phyloP scores from a whole-genome alignment of 176 grass and related monocot genomes.

The Juncus effusus region DNA sequence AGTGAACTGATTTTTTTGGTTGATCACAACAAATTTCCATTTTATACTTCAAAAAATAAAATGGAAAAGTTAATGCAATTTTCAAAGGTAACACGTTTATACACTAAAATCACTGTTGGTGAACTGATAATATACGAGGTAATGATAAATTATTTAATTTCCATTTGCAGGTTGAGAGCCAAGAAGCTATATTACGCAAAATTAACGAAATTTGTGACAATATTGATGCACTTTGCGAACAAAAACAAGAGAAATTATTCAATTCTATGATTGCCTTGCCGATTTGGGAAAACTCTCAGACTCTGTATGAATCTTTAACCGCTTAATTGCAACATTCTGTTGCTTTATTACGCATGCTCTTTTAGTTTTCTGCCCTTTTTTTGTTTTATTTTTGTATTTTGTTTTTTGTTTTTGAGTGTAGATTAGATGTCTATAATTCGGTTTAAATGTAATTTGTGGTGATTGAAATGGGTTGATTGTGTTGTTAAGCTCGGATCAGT shows the following conservation, averaged over 20 bases:
- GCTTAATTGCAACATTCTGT: background rate
- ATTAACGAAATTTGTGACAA: slow-evolving; percentile 23
- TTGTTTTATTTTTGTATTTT: slow-evolving; percentile 6
- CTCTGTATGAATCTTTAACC: slow-evolving; percentile 12
- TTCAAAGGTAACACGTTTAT: too few relatives aligned
- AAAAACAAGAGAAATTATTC: slow-evolving; percentile 10
- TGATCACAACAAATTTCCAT: too few relatives aligned
- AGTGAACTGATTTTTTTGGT: too few relatives aligned
- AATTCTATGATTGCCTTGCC: slow-evolving; percentile 6
- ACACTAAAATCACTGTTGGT: too few relatives aligned
- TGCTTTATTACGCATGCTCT: background rate
- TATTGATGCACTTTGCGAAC: slow-evolving; percentile 7
- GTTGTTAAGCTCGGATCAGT: slow-evolving; percentile 1
- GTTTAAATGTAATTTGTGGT: slow-evolving; percentile 13
- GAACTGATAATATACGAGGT: background rate
- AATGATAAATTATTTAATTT: background rate
- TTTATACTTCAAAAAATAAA: too few relatives aligned
- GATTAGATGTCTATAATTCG: background rate
- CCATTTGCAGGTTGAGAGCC: slow-evolving; percentile 17
- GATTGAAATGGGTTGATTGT: background rate
- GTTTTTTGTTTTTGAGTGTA: slow-evolving; percentile 4
- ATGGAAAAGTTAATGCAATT: too few relatives aligned
- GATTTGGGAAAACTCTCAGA: slow-evolving; percentile 18
- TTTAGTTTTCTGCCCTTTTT: background rate
- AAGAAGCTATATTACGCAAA: slow-evolving; percentile 18